Evolutionary conservation across 2,329 filamentous ascomycete species (phyloP), one percentile per base, ranked within the genome.

Genomic region (Rachicladosporium sp.): DNA sequence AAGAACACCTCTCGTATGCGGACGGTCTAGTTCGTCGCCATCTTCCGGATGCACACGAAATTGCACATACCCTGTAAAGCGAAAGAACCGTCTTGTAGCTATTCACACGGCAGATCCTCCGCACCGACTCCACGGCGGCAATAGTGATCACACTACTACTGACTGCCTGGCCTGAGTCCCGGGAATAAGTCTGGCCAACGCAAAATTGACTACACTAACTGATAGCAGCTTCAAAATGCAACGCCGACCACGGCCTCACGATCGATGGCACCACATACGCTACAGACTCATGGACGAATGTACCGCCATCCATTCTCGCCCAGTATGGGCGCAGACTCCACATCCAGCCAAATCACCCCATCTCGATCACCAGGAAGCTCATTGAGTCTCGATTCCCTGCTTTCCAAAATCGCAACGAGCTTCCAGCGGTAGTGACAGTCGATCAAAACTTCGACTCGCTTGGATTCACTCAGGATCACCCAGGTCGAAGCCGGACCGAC

Each of bases 401-500:
- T 8, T 95, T 79, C 65, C 77, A 74, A 43, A 78, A 82, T 53
- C 77, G 95, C 68, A 86, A 85, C 55, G 69, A 76, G 39, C 76
- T 88, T 53, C 78, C 81, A 49, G 89, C 91, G 1, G 78, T 95
- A 31, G 91, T 96, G 15, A 79, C 81, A 29, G 82, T 85, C 2
- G 64, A 70, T 9, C 82, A 95, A 57, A 98, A 98, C 61, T 98
- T 98, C 58, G 91, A 98, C 63, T 91, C 88, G n/a, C 69, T 98
- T 6, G 88, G 88, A 33, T 96, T 98, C 57, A 82, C 88, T 0
- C 55, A 70, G 5, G 82, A 95, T 58, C 91, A 98, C 54, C 83
- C 87, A 3, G 91, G 91, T 43, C 80, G 91, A 37, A 83, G 76
- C 48, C 77, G 76, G 50, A 89, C 84, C 10, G 91, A 98, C 63